Conservation (phyloP, 139 green algal species). For the Chlamydomonas sphaeroides region DNA sequence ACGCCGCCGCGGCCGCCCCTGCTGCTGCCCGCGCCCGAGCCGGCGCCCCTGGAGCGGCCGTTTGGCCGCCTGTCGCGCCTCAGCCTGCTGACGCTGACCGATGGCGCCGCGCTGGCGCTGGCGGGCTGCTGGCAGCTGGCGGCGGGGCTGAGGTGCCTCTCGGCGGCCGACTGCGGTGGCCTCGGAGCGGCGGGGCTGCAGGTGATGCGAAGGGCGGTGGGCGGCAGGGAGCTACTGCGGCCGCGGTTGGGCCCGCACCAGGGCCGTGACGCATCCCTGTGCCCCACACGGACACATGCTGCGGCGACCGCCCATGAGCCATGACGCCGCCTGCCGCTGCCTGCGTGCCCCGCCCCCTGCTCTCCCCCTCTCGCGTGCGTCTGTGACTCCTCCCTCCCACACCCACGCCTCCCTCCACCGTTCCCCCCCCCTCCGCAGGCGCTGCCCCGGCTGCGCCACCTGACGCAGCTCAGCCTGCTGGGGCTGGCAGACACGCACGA, state of each 20-base stretch:
- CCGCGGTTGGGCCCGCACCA: neutral
- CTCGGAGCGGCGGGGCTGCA: neutral
- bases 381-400: no score
- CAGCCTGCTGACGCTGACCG: neutral
- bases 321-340: no score
- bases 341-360: no score
- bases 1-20: neutral
- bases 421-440: neutral
- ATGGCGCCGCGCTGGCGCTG: neutral
- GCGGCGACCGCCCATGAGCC: no score
- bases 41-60: neutral
- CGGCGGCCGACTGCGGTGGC: neutral
- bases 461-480: constrained; percentile 20
- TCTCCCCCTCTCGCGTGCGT: no score
- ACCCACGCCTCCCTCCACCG: neutral
- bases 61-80: neutral
- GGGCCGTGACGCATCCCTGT: neutral
- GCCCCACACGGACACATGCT: no score
- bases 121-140: neutral
- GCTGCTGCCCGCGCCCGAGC: neutral
- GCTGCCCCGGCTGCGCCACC: neutral
- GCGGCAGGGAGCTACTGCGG: neutral
- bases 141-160: neutral
- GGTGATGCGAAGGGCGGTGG: neutral
- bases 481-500: constrained; percentile 2